Evolutionary conservation across 176 grass and related monocot species (phyloP).

Genomic region (Oryza meyeriana): DNA sequence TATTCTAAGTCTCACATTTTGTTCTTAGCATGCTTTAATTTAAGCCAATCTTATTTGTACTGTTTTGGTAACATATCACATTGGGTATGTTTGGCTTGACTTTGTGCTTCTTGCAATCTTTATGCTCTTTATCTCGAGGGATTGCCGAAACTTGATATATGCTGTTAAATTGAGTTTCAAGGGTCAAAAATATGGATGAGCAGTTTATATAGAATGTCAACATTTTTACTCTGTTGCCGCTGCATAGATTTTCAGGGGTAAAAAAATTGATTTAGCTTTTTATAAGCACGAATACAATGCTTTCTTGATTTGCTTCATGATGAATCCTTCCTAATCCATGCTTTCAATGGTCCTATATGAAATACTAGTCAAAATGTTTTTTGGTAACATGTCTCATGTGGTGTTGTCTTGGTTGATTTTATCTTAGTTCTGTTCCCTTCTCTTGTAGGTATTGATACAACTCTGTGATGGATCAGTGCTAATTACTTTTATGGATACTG

Average conservation of each 20-base stretch:
- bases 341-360: neutral
- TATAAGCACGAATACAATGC: neutral
- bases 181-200: neutral
- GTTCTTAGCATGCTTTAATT: too few relatives aligned
- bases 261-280: neutral
- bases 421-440: conserved; percentile 24
- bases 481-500: too few relatives aligned
- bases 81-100: neutral
- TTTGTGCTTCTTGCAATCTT: neutral
- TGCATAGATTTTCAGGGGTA: neutral
- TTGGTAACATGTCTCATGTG: neutral
- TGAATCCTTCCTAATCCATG: conserved; percentile 21
- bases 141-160: neutral
- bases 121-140: neutral
- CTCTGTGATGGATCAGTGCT: too few relatives aligned
- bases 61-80: too few relatives aligned
- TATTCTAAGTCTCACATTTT: too few relatives aligned
- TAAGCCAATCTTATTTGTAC: too few relatives aligned
- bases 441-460: conserved; percentile 75
- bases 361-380: neutral
- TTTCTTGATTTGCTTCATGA: conserved; percentile 19
- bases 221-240: neutral
- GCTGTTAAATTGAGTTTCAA: conserved; percentile 7
- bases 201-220: neutral
- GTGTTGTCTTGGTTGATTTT: neutral